Evolutionary conservation across 148 eudicot species (phyloP), one percentile per base, ranked within the genome.

Genomic region (Rhododendron kiyosumense): DNA sequence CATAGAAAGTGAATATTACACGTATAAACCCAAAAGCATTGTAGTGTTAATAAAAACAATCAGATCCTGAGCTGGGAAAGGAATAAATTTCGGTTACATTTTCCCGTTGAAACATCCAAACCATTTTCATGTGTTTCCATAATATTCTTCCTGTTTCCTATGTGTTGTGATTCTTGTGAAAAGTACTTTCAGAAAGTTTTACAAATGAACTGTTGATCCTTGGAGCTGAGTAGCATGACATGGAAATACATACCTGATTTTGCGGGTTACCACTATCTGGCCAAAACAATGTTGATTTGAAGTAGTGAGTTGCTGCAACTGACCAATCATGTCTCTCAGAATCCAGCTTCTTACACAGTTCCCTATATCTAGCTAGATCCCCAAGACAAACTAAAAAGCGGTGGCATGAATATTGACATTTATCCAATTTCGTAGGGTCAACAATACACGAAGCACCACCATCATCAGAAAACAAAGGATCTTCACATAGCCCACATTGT

Each of bases 221-320:
- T 71, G 76, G 76, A 32, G 30, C 76, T 71, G 41, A 71, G 41
- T 71, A 71, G 65, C 41, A 5, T 73, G 28, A 81, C 46, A 34
- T 20, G 51, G 67, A 81, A 49, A 30, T 80, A 85, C 38, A 80
- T 90, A 97, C 99, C 98, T 97, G 99, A 90, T 97, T 97, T 88
- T 95, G 99, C 30, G 99, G 96, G 85, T 97, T 97, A 49, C 99
- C 99, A 87, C 99, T 91, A 88, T 93, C 93, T 45, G 99, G 99
- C 88, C 91, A 95, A 85, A 91, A 89, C 52, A 86, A 87, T 48
- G 95, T 88, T 84, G 98, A 93, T 90, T 95, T 93, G 36, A 95
- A 87, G 87, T 97, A 95, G 88, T 88, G 88, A 32, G 85, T 88
- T 59, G 97, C 97, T 79, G 99, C 98, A 86, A 87, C 83, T 18